These are phyloP conservation scores for Leucosporidium creatinivorum DNA, from an alignment of 768 basidiomycete genomes.

Conservation along the genomic window DNA sequence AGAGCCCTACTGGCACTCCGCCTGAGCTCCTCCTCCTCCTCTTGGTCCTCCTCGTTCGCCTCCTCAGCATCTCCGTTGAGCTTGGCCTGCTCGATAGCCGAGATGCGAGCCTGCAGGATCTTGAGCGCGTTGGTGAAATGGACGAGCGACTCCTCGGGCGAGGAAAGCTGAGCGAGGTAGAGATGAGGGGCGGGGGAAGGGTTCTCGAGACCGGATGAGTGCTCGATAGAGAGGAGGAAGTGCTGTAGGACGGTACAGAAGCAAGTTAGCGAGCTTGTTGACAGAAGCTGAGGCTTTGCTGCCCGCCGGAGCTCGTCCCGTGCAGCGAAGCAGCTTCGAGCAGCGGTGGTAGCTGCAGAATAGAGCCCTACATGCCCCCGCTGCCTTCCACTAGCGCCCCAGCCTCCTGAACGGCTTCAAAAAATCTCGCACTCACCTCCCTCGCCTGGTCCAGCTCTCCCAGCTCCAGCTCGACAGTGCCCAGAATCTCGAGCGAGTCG, in stretches of 20 bases:
- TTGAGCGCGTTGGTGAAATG: conserved; percentile 32
- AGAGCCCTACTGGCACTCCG: conserved; percentile 33
- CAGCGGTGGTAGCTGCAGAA: neutral
- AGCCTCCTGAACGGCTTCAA: neutral
- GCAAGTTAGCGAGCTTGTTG: neutral
- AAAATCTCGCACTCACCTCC: conserved; percentile 28
- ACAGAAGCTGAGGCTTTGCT: neutral
- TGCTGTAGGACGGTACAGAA: conserved; percentile 14
- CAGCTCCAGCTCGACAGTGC: conserved; percentile 35
- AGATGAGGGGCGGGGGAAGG: conserved; percentile 35
- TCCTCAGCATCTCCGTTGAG: conserved; percentile 23
- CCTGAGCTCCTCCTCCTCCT: conserved; percentile 33
- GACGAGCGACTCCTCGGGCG: conserved; percentile 34
- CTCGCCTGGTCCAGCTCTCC: conserved; percentile 29
- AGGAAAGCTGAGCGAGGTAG: conserved; percentile 38
- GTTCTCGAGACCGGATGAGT: conserved; percentile 18
- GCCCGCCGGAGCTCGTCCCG: too few species aligned
- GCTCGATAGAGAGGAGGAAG: conserved; percentile 21
- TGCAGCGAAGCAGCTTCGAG: neutral
- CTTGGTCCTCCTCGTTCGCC: conserved; percentile 6
- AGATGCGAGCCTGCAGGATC: conserved; percentile 31
- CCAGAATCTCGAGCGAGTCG: conserved; percentile 33
- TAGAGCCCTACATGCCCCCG: too few species aligned
- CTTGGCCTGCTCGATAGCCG: conserved; percentile 28
- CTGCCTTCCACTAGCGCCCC: neutral